These are phyloP conservation scores for Eimeria acervulina DNA, from an alignment of 169 alveolate genomes.

Conservation along the genomic window DNA sequence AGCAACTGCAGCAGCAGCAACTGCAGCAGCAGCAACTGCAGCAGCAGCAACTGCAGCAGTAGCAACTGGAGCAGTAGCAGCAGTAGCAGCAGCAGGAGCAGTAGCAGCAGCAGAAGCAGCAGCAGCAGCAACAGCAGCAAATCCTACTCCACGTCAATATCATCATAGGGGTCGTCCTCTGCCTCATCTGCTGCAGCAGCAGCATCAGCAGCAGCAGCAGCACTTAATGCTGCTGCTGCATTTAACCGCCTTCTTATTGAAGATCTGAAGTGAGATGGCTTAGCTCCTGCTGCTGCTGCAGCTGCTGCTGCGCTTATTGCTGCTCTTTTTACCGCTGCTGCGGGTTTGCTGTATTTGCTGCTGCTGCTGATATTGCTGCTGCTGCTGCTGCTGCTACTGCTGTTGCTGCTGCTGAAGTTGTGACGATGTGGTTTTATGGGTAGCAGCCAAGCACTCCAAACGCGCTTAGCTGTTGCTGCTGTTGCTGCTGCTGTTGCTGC, in stretches of 20 bases:
- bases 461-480: neutral
- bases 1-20: neutral
- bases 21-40: constrained; percentile 19
- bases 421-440: neutral
- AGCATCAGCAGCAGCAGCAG: neutral
- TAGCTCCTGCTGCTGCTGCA: neutral
- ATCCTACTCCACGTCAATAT: neutral
- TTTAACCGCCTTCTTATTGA: neutral
- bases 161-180: neutral
- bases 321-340: neutral
- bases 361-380: neutral
- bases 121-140: neutral
- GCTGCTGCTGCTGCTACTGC: constrained; percentile 43
- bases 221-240: neutral
- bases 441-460: neutral
- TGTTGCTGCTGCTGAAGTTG: constrained; percentile 1
- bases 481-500: constrained; percentile 8
- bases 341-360: neutral
- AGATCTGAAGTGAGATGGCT: too few relatives aligned
- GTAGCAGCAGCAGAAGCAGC: constrained; percentile 24
- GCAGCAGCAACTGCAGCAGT: constrained; percentile 8
- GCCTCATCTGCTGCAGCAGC: neutral
- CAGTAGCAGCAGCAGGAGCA: neutral
- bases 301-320: neutral
- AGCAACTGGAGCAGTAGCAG: neutral